These are phyloP conservation scores for Tripidium arundinaceum DNA, from an alignment of 202 grass and related monocot genomes.

Conservation along the genomic window DNA sequence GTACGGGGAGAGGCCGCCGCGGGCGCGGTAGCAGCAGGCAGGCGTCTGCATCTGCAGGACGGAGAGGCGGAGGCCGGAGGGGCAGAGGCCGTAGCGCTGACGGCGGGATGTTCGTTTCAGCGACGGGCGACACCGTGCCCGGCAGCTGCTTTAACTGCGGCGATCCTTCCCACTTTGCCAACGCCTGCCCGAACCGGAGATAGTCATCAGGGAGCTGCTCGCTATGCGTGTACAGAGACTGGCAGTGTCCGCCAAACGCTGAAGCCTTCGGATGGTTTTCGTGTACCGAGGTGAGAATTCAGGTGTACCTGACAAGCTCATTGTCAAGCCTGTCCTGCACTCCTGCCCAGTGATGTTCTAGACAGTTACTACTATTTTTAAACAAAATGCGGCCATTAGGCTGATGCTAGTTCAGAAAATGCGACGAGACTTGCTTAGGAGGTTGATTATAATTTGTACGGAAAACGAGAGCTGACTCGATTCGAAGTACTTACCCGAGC, in stretches of 20 bases:
- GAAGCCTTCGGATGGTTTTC: neutral
- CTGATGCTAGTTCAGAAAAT: neutral
- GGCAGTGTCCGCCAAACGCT: neutral
- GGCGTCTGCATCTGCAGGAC: slow-evolving; percentile 39
- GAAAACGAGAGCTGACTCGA: no score
- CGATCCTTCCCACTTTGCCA: slow-evolving; percentile 83
- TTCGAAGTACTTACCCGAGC: no score
- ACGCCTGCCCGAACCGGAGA: slow-evolving; percentile 63
- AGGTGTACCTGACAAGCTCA: neutral
- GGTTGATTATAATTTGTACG: no score
- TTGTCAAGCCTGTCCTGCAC: neutral
- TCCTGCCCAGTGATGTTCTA: no score
- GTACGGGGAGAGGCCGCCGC: slow-evolving; percentile 25
- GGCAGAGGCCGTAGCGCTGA: slow-evolving; percentile 34
- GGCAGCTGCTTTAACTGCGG: slow-evolving; percentile 79
- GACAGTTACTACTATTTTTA: neutral
- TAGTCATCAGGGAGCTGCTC: neutral
- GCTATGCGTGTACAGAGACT: neutral
- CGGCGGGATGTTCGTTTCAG: slow-evolving; percentile 61
- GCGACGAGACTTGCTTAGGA: no score
- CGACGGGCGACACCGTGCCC: slow-evolving; percentile 65
- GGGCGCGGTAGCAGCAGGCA: slow-evolving; percentile 39
- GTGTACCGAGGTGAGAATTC: neutral
- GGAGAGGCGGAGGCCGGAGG: slow-evolving; percentile 48
- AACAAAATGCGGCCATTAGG: neutral